Conservation (phyloP, 225 moss, liverwort and hornwort species). For the Bryoerythrophyllum caledonicum region DNA sequence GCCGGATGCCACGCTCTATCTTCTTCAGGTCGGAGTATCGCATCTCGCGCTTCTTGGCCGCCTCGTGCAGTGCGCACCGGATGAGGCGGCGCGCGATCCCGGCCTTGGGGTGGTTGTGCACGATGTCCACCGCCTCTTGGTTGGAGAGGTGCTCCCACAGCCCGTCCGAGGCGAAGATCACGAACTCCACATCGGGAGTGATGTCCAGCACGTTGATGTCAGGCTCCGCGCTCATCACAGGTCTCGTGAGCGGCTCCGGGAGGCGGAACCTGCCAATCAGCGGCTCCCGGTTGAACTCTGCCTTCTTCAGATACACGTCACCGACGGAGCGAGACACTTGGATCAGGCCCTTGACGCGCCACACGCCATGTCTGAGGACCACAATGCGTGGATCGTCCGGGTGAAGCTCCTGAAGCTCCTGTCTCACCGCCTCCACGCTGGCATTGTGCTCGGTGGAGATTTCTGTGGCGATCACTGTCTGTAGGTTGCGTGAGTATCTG, state of each 20-base stretch:
- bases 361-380: conserved; percentile 80
- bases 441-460: conserved; percentile 86
- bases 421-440: conserved; percentile 68
- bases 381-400: conserved; percentile 89
- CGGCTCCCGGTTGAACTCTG: conserved; percentile 81
- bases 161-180: conserved; percentile 87
- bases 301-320: conserved; percentile 76
- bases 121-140: conserved; percentile 86
- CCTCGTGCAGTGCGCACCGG: conserved; percentile 74
- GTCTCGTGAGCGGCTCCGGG: conserved; percentile 73
- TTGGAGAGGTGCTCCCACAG: conserved; percentile 90
- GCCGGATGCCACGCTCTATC: conserved; percentile 82
- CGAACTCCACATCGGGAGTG: conserved; percentile 64
- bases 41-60: conserved; percentile 94
- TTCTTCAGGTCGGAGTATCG: conserved; percentile 84
- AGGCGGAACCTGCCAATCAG: conserved; percentile 76
- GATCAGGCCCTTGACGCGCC: conserved; percentile 90
- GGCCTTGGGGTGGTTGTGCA: conserved; percentile 60
- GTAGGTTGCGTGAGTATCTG: conserved; percentile 38
- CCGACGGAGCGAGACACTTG: conserved; percentile 87
- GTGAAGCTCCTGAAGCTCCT: conserved; percentile 69
- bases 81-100: conserved; percentile 79
- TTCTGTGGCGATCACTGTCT: conserved; percentile 54
- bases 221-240: conserved; percentile 80
- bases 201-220: conserved; percentile 51